These are phyloP conservation scores for Scedosporium apiospermum DNA, from an alignment of 2,329 filamentous ascomycete species.

Conservation along the genomic window DNA sequence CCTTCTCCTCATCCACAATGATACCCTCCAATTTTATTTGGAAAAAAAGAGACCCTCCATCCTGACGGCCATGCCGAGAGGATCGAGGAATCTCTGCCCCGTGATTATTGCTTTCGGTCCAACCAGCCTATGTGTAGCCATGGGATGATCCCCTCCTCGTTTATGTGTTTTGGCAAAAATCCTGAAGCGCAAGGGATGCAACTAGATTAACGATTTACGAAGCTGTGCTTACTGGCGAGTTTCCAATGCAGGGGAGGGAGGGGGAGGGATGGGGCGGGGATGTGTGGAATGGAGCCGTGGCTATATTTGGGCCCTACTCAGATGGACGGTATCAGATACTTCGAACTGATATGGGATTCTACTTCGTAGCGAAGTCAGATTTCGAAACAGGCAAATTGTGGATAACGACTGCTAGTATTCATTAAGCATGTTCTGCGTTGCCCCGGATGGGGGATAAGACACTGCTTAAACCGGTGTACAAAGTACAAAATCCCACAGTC, in stretches of 20 bases:
- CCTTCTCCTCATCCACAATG: too few relatives aligned
- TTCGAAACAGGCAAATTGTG: not conserved
- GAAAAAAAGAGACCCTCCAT: too few relatives aligned
- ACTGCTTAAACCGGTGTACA: not conserved
- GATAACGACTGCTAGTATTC: not conserved
- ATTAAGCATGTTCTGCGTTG: not conserved
- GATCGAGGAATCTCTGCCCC: not conserved
- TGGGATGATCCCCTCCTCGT: not conserved
- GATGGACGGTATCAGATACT: not conserved
- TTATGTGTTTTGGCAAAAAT: not conserved
- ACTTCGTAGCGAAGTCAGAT: not conserved
- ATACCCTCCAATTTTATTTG: too few relatives aligned
- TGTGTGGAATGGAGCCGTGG: not conserved
- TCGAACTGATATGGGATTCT: too few relatives aligned
- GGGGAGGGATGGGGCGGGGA: not conserved
- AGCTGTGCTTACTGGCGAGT: not conserved
- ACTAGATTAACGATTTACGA: not conserved
- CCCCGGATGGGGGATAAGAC: not conserved
- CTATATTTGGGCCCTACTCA: not conserved
- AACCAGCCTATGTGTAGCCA: not conserved
- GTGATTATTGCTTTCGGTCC: not conserved
- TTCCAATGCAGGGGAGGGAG: not conserved
- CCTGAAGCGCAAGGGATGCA: not conserved
- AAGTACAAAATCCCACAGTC: not conserved
- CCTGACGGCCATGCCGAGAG: not conserved